Evolutionary conservation across 768 basidiomycete genomes (phyloP).

Genomic region (Macrolepiota dolichaula): DNA sequence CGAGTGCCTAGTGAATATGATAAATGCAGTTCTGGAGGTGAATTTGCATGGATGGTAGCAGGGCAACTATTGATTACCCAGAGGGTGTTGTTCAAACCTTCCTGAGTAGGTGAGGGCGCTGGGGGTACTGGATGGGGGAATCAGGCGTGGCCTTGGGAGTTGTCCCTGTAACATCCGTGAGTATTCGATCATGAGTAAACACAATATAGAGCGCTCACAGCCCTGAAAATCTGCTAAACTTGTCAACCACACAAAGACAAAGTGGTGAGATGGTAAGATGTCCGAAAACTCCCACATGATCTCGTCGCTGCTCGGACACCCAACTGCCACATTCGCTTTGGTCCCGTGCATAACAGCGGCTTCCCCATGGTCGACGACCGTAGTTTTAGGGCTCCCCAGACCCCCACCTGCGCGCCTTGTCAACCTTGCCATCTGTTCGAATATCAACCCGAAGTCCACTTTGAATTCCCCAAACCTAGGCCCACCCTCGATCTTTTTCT

Average conservation of each 20-base stretch:
- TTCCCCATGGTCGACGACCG: slow-evolving; percentile 85
- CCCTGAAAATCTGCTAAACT: slow-evolving; percentile 74
- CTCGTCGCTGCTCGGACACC: slow-evolving; percentile 76
- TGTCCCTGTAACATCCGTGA: slow-evolving; percentile 43
- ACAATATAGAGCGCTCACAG: slow-evolving; percentile 49
- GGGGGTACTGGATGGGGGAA: slow-evolving; percentile 17
- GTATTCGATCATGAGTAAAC: not conserved
- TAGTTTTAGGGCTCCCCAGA: slow-evolving; percentile 45
- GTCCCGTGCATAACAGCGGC: slow-evolving; percentile 80
- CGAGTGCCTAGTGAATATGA: slow-evolving; percentile 86
- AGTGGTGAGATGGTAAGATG: slow-evolving; percentile 63
- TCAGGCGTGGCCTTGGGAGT: slow-evolving; percentile 51
- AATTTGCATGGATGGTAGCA: slow-evolving; percentile 52
- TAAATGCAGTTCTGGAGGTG: slow-evolving; percentile 80
- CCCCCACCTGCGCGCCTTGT: slow-evolving; percentile 28
- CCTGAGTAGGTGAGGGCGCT: slow-evolving; percentile 19
- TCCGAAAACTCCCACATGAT: slow-evolving; percentile 68
- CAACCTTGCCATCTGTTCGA: slow-evolving; percentile 75
- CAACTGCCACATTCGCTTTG: slow-evolving; percentile 74
- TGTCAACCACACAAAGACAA: slow-evolving; percentile 82
- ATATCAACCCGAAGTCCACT: slow-evolving; percentile 82
- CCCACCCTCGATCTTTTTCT: slow-evolving; percentile 77
- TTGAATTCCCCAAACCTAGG: slow-evolving; percentile 83
- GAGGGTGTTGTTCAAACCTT: slow-evolving; percentile 35
- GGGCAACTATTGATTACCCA: slow-evolving; percentile 59